phyloP scores from a whole-genome alignment of 2,329 filamentous ascomycete species.

The Chaetomiaceae sp. region DNA sequence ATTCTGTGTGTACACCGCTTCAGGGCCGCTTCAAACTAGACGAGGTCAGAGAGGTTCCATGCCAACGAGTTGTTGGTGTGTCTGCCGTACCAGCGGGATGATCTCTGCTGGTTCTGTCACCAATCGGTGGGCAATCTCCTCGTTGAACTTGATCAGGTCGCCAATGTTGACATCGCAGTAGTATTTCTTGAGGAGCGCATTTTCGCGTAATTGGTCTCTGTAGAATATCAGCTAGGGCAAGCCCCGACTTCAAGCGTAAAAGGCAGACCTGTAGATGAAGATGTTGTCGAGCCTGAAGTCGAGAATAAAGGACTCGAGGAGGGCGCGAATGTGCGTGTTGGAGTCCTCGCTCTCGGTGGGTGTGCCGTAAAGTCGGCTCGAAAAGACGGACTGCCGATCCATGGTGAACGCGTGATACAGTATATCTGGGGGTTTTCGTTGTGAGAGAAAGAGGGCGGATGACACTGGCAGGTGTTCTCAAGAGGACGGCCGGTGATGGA shows the following conservation, averaged over 20 bases:
- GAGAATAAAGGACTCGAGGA: conserved; percentile 85
- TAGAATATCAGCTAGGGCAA: conserved; percentile 28
- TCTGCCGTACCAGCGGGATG: conserved; percentile 70
- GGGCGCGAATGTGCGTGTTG: conserved; percentile 67
- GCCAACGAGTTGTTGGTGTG: not conserved
- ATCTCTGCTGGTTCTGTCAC: conserved; percentile 88
- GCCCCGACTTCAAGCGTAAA: not conserved
- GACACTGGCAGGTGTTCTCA: not conserved
- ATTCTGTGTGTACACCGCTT: conserved; percentile 91
- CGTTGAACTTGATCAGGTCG: conserved; percentile 92
- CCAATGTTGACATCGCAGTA: conserved; percentile 95
- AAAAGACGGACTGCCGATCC: conserved; percentile 86
- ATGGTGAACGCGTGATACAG: conserved; percentile 42
- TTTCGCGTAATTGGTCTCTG: conserved; percentile 93
- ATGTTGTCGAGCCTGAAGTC: conserved; percentile 91
- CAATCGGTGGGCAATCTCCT: conserved; percentile 86
- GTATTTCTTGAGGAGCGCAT: conserved; percentile 89
- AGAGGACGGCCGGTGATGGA: conserved; percentile 3
- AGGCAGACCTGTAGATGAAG: conserved; percentile 78
- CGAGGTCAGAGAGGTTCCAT: not conserved
- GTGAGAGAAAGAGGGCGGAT: not conserved
- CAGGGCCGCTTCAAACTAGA: conserved; percentile 82
- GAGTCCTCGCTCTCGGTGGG: conserved; percentile 64
- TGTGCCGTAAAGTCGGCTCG: conserved; percentile 72
- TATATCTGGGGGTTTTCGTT: not conserved